Conservation (phyloP, 306 rosid species). For the Cucurbita argyrosperma region DNA sequence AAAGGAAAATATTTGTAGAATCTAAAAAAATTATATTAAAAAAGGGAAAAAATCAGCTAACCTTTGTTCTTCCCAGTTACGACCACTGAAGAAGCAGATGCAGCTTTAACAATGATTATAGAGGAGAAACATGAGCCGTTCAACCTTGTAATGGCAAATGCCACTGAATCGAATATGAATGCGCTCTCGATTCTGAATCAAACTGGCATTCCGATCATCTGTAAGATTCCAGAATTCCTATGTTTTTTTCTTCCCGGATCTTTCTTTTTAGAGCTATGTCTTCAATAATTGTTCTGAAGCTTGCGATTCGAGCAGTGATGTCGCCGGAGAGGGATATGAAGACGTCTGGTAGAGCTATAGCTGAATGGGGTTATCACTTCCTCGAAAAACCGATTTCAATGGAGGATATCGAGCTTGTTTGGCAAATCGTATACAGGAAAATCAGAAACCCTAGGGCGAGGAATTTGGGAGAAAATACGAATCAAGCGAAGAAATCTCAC, state of each 20-base stretch:
- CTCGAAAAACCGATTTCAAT: conserved; percentile 1
- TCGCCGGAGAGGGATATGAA: not conserved
- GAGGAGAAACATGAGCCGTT: not conserved
- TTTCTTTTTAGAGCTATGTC: not conserved
- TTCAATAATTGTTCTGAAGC: not conserved
- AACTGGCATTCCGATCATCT: not conserved
- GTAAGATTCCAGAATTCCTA: not conserved
- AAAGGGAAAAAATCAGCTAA: not conserved
- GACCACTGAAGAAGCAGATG: not conserved
- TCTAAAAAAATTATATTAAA: too few relatives aligned
- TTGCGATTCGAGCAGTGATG: not conserved
- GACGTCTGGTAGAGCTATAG: not conserved
- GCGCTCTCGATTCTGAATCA: not conserved
- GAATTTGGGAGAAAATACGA: not conserved
- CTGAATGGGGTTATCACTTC: not conserved
- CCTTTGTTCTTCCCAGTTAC: not conserved
- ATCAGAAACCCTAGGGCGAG: not conserved
- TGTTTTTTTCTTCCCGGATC: not conserved
- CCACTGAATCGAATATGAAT: not conserved
- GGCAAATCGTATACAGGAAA: not conserved
- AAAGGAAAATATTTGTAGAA: too few relatives aligned
- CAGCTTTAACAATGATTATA: not conserved
- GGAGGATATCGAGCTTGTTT: conserved; percentile 4
- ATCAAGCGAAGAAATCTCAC: not conserved
- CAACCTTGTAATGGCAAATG: not conserved